Evolutionary conservation across 2,329 filamentous ascomycete genomes (phyloP).

Genomic region (Aaosphaeria arxii): DNA sequence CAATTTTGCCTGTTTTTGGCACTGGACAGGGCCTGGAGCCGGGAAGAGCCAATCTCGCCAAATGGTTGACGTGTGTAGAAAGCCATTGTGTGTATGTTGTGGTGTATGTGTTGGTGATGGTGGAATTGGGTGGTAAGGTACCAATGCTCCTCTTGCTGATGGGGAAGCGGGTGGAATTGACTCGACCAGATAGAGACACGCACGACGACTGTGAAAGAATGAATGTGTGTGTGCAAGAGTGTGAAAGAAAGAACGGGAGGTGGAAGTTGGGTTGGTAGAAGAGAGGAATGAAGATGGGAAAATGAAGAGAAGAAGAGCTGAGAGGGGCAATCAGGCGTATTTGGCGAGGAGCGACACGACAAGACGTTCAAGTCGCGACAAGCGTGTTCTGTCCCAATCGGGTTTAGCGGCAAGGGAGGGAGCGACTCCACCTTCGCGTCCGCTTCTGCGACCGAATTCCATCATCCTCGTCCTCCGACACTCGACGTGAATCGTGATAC

Average conservation of each 20-base stretch:
- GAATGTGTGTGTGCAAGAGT: not conserved
- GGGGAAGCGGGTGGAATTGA: not conserved
- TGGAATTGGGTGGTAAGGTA: too few species aligned
- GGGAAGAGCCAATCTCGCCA: constrained; percentile 66
- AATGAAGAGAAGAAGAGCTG: constrained; percentile 7
- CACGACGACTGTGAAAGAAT: not conserved
- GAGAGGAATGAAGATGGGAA: not conserved
- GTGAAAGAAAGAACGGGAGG: not conserved
- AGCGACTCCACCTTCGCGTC: not conserved
- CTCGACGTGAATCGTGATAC: not conserved
- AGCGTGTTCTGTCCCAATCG: constrained; percentile 15
- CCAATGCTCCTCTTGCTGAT: not conserved
- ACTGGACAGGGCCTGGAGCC: constrained; percentile 69
- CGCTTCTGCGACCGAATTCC: too few species aligned
- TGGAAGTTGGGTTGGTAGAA: not conserved
- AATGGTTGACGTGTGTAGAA: constrained; percentile 68
- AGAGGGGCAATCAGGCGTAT: constrained; percentile 5
- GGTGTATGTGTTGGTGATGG: not conserved
- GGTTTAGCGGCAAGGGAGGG: not conserved
- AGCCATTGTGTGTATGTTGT: constrained; percentile 15
- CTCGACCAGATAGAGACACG: constrained; percentile 1
- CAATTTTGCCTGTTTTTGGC: constrained; percentile 73
- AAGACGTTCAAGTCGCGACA: constrained; percentile 19
- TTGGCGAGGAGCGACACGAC: constrained; percentile 1
- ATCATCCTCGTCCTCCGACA: too few species aligned